Conservation (phyloP, 2,329 filamentous ascomycete genomes). For the Claviceps sp. region DNA sequence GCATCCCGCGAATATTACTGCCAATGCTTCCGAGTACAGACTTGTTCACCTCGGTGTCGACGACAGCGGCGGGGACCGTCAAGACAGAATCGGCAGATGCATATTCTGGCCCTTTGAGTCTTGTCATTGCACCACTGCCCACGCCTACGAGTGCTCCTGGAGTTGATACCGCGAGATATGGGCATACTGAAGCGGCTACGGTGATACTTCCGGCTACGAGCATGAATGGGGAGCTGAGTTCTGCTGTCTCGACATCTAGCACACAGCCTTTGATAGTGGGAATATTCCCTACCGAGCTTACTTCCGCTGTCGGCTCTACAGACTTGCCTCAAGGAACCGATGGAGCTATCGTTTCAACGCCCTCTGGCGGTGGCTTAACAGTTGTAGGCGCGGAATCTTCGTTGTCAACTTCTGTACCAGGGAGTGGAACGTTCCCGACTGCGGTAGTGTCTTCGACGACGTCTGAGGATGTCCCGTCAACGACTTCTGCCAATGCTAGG, state of each 20-base stretch:
- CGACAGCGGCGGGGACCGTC: neutral
- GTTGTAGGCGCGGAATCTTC: neutral
- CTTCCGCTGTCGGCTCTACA: neutral
- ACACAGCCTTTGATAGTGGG: neutral
- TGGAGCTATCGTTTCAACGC: neutral
- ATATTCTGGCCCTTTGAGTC: neutral
- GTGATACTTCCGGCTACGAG: neutral
- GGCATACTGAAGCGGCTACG: no score
- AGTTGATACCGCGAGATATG: neutral
- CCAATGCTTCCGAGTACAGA: neutral
- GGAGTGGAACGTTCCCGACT: neutral
- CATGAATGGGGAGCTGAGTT: neutral
- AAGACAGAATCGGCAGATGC: neutral
- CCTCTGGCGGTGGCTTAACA: neutral
- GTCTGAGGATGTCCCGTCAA: neutral
- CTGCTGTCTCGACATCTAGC: neutral
- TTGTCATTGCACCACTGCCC: neutral
- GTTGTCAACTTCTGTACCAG: neutral
- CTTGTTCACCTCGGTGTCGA: neutral
- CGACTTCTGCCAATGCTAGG: neutral
- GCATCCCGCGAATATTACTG: neutral
- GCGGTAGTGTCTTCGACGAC: neutral
- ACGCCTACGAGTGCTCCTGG: neutral
- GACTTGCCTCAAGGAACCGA: neutral
- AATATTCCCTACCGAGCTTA: neutral